These are phyloP conservation scores for Eremochloa ophiuroides DNA, from an alignment of 176 grass and related monocot genomes.

Conservation along the genomic window DNA sequence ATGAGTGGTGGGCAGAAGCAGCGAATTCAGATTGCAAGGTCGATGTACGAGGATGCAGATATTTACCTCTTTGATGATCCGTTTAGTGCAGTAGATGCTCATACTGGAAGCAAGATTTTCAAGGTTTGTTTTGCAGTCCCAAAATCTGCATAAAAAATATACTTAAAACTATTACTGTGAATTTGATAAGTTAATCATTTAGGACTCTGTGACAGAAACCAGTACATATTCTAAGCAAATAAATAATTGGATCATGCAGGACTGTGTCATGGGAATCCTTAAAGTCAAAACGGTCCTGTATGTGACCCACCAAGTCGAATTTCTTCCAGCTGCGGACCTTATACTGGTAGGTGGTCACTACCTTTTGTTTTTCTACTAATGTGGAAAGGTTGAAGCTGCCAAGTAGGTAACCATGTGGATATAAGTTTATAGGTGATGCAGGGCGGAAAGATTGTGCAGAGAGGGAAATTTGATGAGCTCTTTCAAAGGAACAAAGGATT, in stretches of 20 bases:
- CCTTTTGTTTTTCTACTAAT: neutral
- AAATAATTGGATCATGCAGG: slow-evolving; percentile 37
- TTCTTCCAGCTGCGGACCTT: slow-evolving; percentile 79
- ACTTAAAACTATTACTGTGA: too few relatives aligned
- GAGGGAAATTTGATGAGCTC: slow-evolving; percentile 76
- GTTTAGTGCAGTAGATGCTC: slow-evolving; percentile 91
- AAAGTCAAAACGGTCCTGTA: slow-evolving; percentile 83
- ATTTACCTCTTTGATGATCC: slow-evolving; percentile 92
- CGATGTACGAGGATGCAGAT: slow-evolving; percentile 73
- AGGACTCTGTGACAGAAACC: neutral
- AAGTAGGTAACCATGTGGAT: slow-evolving; percentile 15
- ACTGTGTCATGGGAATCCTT: slow-evolving; percentile 82
- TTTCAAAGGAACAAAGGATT: slow-evolving; percentile 70
- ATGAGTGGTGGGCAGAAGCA: slow-evolving; percentile 97
- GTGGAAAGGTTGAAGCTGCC: neutral
- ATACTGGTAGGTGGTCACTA: slow-evolving; percentile 56
- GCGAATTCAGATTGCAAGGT: slow-evolving; percentile 85
- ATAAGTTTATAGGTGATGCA: slow-evolving; percentile 79
- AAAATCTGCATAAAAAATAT: slow-evolving; percentile 10
- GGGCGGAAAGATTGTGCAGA: slow-evolving; percentile 73
- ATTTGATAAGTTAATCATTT: too few relatives aligned
- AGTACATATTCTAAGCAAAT: slow-evolving; percentile 1
- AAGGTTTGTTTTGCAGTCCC: slow-evolving; percentile 44
- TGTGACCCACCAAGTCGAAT: slow-evolving; percentile 95
- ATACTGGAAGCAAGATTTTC: slow-evolving; percentile 77